Evolutionary conservation across 2,329 filamentous ascomycete genomes (phyloP).

Genomic region (Ilyonectria destructans): DNA sequence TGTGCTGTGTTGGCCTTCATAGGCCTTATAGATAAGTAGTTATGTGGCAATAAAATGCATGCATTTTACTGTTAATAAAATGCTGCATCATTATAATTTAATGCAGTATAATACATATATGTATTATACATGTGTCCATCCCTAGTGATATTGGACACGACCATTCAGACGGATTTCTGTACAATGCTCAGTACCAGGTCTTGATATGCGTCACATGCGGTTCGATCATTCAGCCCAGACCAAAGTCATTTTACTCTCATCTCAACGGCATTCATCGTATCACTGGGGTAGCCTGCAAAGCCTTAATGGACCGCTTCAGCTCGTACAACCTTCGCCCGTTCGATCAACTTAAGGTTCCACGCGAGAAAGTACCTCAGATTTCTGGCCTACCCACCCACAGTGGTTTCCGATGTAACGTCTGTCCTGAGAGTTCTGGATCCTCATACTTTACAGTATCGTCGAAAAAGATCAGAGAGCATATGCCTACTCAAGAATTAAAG

Average conservation of each 20-base stretch:
- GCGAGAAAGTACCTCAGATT: background rate
- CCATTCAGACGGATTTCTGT: background rate
- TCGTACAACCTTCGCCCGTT: background rate
- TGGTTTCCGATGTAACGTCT: background rate
- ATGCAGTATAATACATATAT: no score
- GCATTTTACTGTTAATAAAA: no score
- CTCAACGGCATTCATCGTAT: background rate
- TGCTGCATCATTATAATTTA: no score
- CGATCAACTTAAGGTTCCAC: background rate
- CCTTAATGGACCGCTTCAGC: background rate
- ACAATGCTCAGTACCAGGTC: background rate
- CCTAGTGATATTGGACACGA: background rate
- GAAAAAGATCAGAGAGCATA: no score
- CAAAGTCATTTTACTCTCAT: background rate
- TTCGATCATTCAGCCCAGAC: background rate
- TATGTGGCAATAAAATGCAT: no score
- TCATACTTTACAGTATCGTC: no score
- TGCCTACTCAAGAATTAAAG: slow-evolving; percentile 11
- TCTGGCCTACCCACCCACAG: background rate
- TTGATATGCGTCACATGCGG: background rate
- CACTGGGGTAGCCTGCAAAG: background rate
- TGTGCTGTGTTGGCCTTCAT: no score
- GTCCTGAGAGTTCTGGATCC: no score
- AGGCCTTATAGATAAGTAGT: no score
- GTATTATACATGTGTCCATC: no score